A percentile compares a stretch with the other conserved stretches of the same genome.
These are phyloP conservation scores for Amphirosellinia nigrospora DNA, from an alignment of 495 filamentous ascomycete species.

Conservation along the genomic window DNA sequence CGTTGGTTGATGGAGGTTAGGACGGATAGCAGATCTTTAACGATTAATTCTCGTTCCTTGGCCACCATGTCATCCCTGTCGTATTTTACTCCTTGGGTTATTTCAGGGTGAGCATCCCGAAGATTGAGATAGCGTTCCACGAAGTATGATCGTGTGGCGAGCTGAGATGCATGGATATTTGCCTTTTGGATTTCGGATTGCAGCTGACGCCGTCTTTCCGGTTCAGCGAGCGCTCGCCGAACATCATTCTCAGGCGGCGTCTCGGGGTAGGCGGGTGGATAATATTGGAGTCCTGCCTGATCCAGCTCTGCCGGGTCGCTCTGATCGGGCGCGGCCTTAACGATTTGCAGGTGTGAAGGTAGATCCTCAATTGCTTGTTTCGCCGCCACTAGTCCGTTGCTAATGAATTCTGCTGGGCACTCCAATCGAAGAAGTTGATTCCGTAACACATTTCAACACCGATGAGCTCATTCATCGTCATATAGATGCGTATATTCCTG, in stretches of 20 bases:
- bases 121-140: slow-evolving; percentile 80
- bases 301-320: slow-evolving; percentile 37
- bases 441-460: slow-evolving; percentile 78
- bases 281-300: slow-evolving; percentile 44
- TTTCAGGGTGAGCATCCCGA: slow-evolving; percentile 57
- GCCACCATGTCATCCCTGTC: slow-evolving; percentile 61
- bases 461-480: slow-evolving; percentile 69
- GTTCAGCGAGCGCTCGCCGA: slow-evolving; percentile 42
- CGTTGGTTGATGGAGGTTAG: slow-evolving; percentile 74
- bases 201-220: slow-evolving; percentile 56
- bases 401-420: slow-evolving; percentile 69
- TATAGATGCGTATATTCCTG: slow-evolving; percentile 72
- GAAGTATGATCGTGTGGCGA: slow-evolving; percentile 78
- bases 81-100: slow-evolving; percentile 35
- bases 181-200: slow-evolving; percentile 86
- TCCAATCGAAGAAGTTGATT: slow-evolving; percentile 71
- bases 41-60: slow-evolving; percentile 72
- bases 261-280: slow-evolving; percentile 40
- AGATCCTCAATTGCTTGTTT: slow-evolving; percentile 65
- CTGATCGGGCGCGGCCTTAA: slow-evolving; percentile 45
- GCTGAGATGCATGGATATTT: slow-evolving; percentile 77
- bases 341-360: slow-evolving; percentile 66
- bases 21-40: slow-evolving; percentile 74
- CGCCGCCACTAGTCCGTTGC: slow-evolving; percentile 63
- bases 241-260: slow-evolving; percentile 46